Percentiles rank a stretch among this genome's conserved stretches.
Evolutionary conservation across 805 yeast genomes (phyloP).

Genomic region (Torulaspora microellipsoides): DNA sequence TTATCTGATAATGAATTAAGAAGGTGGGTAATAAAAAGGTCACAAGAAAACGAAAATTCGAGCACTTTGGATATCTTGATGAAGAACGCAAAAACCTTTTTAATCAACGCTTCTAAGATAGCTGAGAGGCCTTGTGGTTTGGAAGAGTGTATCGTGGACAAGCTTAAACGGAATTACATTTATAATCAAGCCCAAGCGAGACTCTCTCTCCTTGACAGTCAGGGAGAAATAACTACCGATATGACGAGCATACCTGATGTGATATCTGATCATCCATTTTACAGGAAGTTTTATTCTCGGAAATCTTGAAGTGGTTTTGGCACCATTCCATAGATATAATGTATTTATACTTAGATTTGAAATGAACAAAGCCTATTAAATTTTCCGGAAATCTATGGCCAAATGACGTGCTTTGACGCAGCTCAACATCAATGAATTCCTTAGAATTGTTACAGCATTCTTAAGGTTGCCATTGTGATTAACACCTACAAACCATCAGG

Average conservation of each 20-base stretch:
- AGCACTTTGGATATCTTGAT: slow-evolving; percentile 16
- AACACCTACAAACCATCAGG: too few species aligned
- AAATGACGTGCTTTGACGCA: too few species aligned
- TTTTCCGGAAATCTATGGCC: too few species aligned
- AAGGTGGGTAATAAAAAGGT: slow-evolving; percentile 18
- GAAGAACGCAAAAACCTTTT: slow-evolving; percentile 25
- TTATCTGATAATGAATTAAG: slow-evolving; percentile 27
- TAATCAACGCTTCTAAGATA: slow-evolving; percentile 23
- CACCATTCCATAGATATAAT: background rate
- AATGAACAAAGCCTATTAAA: too few species aligned
- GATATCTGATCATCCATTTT: slow-evolving; percentile 23
- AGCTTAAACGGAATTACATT: slow-evolving; percentile 29
- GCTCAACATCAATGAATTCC: too few species aligned
- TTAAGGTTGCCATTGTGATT: too few species aligned
- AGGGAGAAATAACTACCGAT: background rate
- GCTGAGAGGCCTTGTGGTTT: slow-evolving; percentile 30
- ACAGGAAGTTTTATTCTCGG: background rate
- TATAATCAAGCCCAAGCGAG: slow-evolving; percentile 23
- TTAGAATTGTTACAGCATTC: too few species aligned
- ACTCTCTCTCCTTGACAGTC: slow-evolving; percentile 13
- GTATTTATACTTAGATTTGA: background rate
- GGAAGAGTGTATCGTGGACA: slow-evolving; percentile 29
- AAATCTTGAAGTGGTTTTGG: too few species aligned
- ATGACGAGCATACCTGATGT: slow-evolving; percentile 12
- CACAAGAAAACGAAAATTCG: background rate